phyloP scores from a whole-genome alignment of 179 eudicot species.

The Amaranthus tricolor region DNA sequence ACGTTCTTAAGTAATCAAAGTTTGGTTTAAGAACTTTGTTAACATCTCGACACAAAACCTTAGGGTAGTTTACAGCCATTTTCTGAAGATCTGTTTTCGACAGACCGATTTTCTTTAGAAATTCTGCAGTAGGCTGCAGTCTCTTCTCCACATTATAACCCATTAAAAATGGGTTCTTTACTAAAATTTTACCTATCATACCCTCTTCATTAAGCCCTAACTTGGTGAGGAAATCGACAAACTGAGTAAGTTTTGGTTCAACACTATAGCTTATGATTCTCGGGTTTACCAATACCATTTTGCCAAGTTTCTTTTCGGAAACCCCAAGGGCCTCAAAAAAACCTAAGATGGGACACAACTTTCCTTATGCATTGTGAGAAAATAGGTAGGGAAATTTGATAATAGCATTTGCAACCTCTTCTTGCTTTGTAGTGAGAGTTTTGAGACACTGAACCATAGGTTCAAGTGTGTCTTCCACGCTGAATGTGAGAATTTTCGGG shows the following conservation, averaged over 20 bases:
- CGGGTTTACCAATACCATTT: constrained; percentile 75
- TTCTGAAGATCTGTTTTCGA: constrained; percentile 55
- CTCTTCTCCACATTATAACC: constrained; percentile 83
- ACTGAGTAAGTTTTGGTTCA: constrained; percentile 66
- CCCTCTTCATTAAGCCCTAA: constrained; percentile 67
- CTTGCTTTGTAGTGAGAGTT: constrained; percentile 65
- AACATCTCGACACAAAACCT: constrained; percentile 81
- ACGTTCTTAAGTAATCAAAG: constrained; percentile 42
- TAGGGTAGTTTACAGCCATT: constrained; percentile 66
- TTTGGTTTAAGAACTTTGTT: constrained; percentile 71
- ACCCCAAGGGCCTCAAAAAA: constrained; percentile 83
- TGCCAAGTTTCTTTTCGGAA: constrained; percentile 71
- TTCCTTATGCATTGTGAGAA: constrained; percentile 72
- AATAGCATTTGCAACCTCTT: constrained; percentile 73
- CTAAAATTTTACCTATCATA: constrained; percentile 68
- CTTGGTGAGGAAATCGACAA: constrained; percentile 68
- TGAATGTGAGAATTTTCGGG: constrained; percentile 77
- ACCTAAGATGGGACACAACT: constrained; percentile 85
- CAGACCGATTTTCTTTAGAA: constrained; percentile 63
- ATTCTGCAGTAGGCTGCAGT: constrained; percentile 70
- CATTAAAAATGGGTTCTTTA: constrained; percentile 74
- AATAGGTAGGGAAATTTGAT: constrained; percentile 81
- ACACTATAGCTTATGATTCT: constrained; percentile 86
- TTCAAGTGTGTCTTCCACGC: constrained; percentile 65
- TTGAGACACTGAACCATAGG: constrained; percentile 83